phyloP scores from a whole-genome alignment of 2,329 filamentous ascomycete species.

The Neoarthrinium moseri region DNA sequence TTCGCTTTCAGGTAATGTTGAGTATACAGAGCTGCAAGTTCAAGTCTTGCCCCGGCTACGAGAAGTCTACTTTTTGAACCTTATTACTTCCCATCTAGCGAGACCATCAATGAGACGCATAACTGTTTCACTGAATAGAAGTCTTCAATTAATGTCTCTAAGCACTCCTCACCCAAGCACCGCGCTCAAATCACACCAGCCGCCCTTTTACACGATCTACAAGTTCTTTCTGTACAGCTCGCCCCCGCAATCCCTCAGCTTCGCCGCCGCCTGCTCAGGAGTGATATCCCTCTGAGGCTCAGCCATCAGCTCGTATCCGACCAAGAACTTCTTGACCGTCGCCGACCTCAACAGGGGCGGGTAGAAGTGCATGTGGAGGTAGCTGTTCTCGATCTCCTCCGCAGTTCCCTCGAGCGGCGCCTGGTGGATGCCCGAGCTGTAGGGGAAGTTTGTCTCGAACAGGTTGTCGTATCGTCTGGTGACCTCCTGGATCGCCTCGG shows the following conservation, averaged over 20 bases:
- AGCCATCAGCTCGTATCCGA: conserved; percentile 94
- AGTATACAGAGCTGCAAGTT: too few relatives aligned
- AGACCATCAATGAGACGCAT: neutral
- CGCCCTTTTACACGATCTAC: conserved; percentile 5
- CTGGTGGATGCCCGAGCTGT: conserved; percentile 96
- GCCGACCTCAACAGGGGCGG: conserved; percentile 89
- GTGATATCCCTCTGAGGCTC: conserved; percentile 99
- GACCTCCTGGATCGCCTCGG: conserved; percentile 83
- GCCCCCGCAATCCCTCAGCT: conserved; percentile 73
- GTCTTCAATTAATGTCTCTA: neutral
- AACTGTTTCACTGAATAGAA: neutral
- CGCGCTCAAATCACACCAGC: neutral
- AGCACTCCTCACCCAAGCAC: neutral
- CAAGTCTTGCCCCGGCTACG: too few relatives aligned
- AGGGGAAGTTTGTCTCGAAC: conserved; percentile 95
- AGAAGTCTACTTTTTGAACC: too few relatives aligned
- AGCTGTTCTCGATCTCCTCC: conserved; percentile 83
- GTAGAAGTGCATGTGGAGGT: conserved; percentile 98
- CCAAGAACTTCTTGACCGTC: conserved; percentile 92
- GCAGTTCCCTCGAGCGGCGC: conserved; percentile 79
- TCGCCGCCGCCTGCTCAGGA: conserved; percentile 86
- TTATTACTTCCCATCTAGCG: too few relatives aligned
- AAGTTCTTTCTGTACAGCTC: conserved; percentile 77
- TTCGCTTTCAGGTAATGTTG: too few relatives aligned
- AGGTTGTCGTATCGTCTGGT: conserved; percentile 93